phyloP scores from a whole-genome alignment of 2,329 filamentous ascomycete species.

The Alternaria infectoria region DNA sequence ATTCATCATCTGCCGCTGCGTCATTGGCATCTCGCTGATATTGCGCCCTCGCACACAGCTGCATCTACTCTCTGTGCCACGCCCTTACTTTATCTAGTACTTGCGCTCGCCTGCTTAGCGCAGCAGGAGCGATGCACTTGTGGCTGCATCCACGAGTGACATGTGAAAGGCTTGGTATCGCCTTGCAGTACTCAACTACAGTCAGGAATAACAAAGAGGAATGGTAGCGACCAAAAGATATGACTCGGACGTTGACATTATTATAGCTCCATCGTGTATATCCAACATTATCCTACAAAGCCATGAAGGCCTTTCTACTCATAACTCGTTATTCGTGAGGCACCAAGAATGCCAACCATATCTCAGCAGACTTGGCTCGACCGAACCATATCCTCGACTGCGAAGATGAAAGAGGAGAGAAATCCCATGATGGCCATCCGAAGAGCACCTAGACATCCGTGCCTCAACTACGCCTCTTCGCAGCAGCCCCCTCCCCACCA shows the following conservation, averaged over 20 bases:
- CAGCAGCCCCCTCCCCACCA: constrained; percentile 12
- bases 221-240: neutral
- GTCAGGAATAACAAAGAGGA: neutral
- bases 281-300: neutral
- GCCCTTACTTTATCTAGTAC: neutral
- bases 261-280: neutral
- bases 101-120: neutral
- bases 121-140: neutral
- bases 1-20: neutral
- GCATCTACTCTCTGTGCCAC: neutral
- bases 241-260: neutral
- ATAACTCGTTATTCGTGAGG: neutral
- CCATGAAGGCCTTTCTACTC: neutral
- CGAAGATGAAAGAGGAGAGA: neutral
- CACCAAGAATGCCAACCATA: neutral
- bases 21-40: neutral
- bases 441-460: neutral
- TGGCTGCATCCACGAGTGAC: neutral
- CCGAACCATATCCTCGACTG: neutral
- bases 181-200: neutral
- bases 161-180: neutral
- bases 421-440: neutral
- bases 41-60: constrained; percentile 7
- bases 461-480: constrained; percentile 26
- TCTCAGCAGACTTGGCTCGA: neutral